A percentile compares a stretch with the other conserved stretches of the same genome.
Conservation (phyloP, 768 basidiomycete genomes). For the Trametopsis cervina region DNA sequence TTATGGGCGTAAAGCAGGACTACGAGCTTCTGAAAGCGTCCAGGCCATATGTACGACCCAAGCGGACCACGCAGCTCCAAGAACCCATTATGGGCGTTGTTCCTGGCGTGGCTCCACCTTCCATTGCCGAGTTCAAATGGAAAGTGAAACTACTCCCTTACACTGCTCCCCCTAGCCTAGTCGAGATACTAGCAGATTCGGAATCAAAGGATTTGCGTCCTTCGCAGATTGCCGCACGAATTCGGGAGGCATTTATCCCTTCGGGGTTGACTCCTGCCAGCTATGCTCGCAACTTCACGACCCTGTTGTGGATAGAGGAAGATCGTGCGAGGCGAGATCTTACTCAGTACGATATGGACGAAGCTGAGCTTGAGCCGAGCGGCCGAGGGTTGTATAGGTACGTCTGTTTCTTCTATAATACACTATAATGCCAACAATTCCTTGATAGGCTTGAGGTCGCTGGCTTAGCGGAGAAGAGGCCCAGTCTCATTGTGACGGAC, state of each 20-base stretch:
- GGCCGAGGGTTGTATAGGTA: not conserved
- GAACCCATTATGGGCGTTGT: constrained; percentile 17
- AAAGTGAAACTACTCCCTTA: constrained; percentile 12
- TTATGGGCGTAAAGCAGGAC: constrained; percentile 43
- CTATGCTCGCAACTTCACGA: constrained; percentile 39
- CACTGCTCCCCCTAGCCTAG: constrained; percentile 11
- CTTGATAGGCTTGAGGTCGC: constrained; percentile 24
- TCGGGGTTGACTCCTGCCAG: constrained; percentile 27
- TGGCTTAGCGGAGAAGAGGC: constrained; percentile 9
- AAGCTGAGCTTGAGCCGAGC: constrained; percentile 8
- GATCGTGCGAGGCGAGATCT: constrained; percentile 35
- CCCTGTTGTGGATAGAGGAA: constrained; percentile 44
- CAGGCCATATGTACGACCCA: constrained; percentile 34
- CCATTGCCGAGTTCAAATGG: constrained; percentile 12
- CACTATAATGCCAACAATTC: not conserved
- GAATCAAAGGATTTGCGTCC: not conserved
- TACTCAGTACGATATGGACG: constrained; percentile 14
- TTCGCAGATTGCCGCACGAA: not conserved
- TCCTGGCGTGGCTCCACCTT: constrained; percentile 23
- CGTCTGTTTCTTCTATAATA: not conserved
- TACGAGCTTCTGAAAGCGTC: constrained; percentile 39
- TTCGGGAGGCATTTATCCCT: constrained; percentile 27
- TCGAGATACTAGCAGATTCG: not conserved
- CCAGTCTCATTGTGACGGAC: constrained; percentile 44
- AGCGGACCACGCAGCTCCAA: constrained; percentile 5